phyloP scores from a whole-genome alignment of 176 grass and related monocot genomes.

The Cenchrus americanus region DNA sequence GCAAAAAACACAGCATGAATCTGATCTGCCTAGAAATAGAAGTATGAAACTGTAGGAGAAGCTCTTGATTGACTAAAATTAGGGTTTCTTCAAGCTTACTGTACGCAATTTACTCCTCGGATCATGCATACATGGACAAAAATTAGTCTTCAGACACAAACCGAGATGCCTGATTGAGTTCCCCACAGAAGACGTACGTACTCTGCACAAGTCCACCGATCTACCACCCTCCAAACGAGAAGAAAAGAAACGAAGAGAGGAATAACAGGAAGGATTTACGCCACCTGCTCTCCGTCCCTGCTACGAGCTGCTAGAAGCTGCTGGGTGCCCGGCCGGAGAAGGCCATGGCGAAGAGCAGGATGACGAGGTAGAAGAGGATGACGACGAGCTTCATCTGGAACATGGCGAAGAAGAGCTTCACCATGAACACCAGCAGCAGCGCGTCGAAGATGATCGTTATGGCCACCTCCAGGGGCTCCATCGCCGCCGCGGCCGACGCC shows the following conservation, averaged over 20 bases:
- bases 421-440: conserved; percentile 75
- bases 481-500: neutral
- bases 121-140: neutral
- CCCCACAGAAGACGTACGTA: conserved; percentile 23
- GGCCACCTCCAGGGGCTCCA: conserved; percentile 65
- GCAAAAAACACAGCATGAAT: conserved; percentile 5
- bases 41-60: neutral
- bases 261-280: neutral
- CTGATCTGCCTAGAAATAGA: neutral
- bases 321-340: conserved; percentile 55
- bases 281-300: conserved; percentile 1
- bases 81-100: conserved; percentile 14
- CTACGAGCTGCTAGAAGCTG: conserved; percentile 49
- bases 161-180: neutral
- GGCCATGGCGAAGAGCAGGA: conserved; percentile 67
- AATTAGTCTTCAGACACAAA: conserved; percentile 23
- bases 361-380: conserved; percentile 66
- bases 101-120: conserved; percentile 25
- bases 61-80: conserved; percentile 2
- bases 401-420: conserved; percentile 82
- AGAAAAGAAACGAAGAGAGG: neutral
- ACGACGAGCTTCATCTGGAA: conserved; percentile 71
- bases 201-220: conserved; percentile 12
- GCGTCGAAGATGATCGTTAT: conserved; percentile 62
- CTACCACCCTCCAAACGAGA: neutral